Evolutionary conservation across 495 filamentous ascomycete genomes (phyloP).

Genomic region (Lophiotrema nucula): DNA sequence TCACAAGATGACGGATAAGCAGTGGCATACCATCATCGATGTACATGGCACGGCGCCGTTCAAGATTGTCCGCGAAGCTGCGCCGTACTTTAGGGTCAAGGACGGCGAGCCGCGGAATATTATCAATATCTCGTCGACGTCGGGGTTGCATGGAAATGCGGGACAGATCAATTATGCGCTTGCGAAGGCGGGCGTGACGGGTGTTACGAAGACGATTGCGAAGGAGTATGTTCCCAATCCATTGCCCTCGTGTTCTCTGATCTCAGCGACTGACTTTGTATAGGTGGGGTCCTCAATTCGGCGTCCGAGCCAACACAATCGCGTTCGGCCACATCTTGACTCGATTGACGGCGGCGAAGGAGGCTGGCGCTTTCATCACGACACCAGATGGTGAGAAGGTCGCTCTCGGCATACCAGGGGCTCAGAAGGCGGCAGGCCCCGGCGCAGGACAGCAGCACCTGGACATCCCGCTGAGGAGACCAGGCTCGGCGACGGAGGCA

Average conservation of each 20-base stretch:
- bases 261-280: not conserved
- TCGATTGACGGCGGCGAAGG: conserved; percentile 75
- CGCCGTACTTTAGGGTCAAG: conserved; percentile 81
- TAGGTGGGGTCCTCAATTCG: conserved; percentile 75
- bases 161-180: conserved; percentile 84
- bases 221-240: conserved; percentile 57
- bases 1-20: conserved; percentile 88
- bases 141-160: conserved; percentile 77
- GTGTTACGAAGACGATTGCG: conserved; percentile 80
- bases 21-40: conserved; percentile 82
- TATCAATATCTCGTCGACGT: conserved; percentile 78
- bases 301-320: conserved; percentile 78
- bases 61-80: conserved; percentile 72
- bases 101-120: conserved; percentile 76
- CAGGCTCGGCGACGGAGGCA: conserved; percentile 75
- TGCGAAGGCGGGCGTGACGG: conserved; percentile 77
- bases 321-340: conserved; percentile 80
- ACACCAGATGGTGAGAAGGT: conserved; percentile 75
- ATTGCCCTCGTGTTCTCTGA: not conserved
- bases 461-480: conserved; percentile 75
- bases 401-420: conserved; percentile 69
- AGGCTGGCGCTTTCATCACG: conserved; percentile 72
- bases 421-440: conserved; percentile 45
- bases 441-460: conserved; percentile 42
- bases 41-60: conserved; percentile 82